Base-by-base conservation (phyloP, 805 yeast genomes). In the Monosporozyma solicola region DNA sequence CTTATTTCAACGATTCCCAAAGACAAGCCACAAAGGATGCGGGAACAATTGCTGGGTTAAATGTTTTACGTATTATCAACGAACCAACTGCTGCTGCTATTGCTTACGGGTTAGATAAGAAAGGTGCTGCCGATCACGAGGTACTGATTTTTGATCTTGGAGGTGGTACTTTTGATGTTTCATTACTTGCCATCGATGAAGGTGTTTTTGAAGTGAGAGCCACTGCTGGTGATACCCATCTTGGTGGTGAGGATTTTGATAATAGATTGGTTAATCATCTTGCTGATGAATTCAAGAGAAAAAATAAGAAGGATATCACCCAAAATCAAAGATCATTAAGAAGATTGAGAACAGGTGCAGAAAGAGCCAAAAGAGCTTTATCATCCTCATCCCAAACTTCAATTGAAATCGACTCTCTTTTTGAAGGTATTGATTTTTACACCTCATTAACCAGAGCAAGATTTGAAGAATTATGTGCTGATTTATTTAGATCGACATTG, bases 191-290 rank as follows among this genome's bases (percentile, higher is more conserved):
- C 72, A 88, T 89, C 72, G 92, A 90, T 73, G 96, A 92, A 68
- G 97, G 97, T 84, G 89, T 89, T 69, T 89, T 89, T 80, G 90
- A 90, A 71, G 97, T 89, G 67, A 89, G 89, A 81, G 95, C 96
- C 64, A 89, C 97, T 41, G 74, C 74, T 31, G 74, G 74, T 66
- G 71, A 67, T 51, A 87, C 91, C 54, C 91, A 84, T 73, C 81
- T 88, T 78, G 97, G 97, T 80, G 97, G 97, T 84, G 96, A 90
- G 78, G 97, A 90, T 76, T 91, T 91, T 72, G 97, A 91, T 75
- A 82, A 87, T 82, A 85, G 96, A 74, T 82, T 91, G 66, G 97
- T 91, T 60, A 88, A 79, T 77, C 91, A 83, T 80, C 87, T 91
- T 72, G 87, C 85, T 57, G 81, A 80, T 66, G 97, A 91, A 75